These are phyloP conservation scores for Jacaranda mimosifolia DNA, from an alignment of 257 asterid genomes.

Conservation along the genomic window DNA sequence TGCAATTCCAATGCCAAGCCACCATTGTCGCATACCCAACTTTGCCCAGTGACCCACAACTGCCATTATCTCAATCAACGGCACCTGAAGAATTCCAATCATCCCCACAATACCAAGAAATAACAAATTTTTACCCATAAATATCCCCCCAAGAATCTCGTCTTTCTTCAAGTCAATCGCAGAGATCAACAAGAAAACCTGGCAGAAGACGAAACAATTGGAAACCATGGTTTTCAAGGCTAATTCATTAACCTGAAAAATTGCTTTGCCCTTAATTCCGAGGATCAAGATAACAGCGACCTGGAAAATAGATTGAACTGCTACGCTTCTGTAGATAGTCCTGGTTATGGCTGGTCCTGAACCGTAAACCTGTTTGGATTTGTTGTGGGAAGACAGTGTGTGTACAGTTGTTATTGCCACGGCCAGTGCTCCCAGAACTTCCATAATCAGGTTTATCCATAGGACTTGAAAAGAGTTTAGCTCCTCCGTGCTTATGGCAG, in stretches of 20 bases:
- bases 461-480: slow-evolving; percentile 46
- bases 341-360: slow-evolving; percentile 37
- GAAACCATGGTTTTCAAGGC: slow-evolving; percentile 38
- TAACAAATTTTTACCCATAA: background rate
- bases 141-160: background rate
- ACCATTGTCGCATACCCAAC: background rate
- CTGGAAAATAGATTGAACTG: slow-evolving; percentile 42
- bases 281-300: slow-evolving; percentile 33
- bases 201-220: slow-evolving; percentile 47
- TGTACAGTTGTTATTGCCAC: slow-evolving; percentile 34
- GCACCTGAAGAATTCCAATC: background rate
- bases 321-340: slow-evolving; percentile 42
- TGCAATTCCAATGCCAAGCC: too few species aligned
- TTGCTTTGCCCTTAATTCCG: slow-evolving; percentile 35
- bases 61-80: background rate
- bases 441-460: slow-evolving; percentile 51
- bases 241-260: slow-evolving; percentile 25
- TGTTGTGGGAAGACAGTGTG: background rate
- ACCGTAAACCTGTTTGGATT: background rate
- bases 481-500: slow-evolving; percentile 23
- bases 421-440: slow-evolving; percentile 46
- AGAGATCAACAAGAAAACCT: slow-evolving; percentile 46
- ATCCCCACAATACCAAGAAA: background rate
- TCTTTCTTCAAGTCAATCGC: slow-evolving; percentile 29
- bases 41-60: background rate